phyloP scores from a whole-genome alignment of 345 rosid species.

The Bruguiera gymnorhiza region DNA sequence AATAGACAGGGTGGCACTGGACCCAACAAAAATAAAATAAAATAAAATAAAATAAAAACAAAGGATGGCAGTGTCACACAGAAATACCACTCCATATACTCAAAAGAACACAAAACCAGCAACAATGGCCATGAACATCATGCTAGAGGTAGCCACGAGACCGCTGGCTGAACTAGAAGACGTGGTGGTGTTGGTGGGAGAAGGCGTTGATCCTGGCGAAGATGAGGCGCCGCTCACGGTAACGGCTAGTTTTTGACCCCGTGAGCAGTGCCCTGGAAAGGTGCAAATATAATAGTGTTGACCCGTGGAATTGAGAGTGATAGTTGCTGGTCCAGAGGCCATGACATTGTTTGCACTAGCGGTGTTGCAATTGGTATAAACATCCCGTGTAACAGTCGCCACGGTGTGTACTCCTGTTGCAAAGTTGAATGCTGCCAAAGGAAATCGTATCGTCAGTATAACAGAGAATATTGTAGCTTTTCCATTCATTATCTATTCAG shows the following conservation, averaged over 20 bases:
- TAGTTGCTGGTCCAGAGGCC: slow-evolving; percentile 6
- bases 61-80: no score
- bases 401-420: slow-evolving; percentile 16
- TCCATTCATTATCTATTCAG: not conserved
- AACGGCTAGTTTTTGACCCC: slow-evolving; percentile 17
- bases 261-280: slow-evolving; percentile 13
- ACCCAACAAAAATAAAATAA: no score
- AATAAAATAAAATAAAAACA: no score
- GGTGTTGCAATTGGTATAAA: slow-evolving; percentile 8
- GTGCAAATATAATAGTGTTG: slow-evolving; percentile 14
- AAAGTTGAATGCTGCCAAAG: slow-evolving; percentile 22
- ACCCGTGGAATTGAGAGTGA: slow-evolving; percentile 10
- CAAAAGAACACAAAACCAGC: not conserved
- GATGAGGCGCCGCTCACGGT: not conserved
- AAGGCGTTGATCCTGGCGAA: not conserved
- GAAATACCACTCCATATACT: no score
- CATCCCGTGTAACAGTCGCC: slow-evolving; percentile 10
- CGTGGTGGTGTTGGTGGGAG: not conserved
- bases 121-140: not conserved
- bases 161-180: not conserved
- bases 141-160: not conserved
- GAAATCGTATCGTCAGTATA: no score
- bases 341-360: not conserved
- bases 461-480: not conserved
- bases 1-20: no score